These are phyloP conservation scores for Ricinus communis DNA, from an alignment of 345 rosid genomes.

Conservation along the genomic window DNA sequence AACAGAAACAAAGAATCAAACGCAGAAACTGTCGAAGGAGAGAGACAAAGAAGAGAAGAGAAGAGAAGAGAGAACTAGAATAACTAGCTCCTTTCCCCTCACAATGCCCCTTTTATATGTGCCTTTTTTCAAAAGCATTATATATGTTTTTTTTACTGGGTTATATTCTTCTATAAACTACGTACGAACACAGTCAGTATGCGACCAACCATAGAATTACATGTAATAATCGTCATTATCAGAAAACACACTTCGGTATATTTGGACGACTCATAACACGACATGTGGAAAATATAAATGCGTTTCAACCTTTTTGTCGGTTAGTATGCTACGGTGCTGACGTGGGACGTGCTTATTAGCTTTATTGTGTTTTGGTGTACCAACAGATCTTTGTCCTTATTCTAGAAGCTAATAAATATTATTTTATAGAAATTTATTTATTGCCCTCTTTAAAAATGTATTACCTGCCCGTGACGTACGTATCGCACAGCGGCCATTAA, in stretches of 20 bases:
- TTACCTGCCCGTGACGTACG: conserved; percentile 27
- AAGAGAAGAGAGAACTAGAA: background rate
- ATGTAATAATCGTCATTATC: background rate
- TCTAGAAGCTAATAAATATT: conserved; percentile 3
- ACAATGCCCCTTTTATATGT: background rate
- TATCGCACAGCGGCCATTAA: conserved; percentile 12
- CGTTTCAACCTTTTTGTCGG: background rate
- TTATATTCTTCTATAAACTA: too few species aligned
- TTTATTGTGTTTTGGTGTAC: conserved; percentile 11
- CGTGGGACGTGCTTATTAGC: conserved; percentile 5
- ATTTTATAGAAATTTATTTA: background rate
- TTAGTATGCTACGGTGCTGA: background rate
- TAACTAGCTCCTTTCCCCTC: background rate
- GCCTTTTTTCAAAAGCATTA: background rate
- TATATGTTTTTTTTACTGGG: too few species aligned
- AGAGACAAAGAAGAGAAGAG: background rate
- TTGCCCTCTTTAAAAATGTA: background rate
- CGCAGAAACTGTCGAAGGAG: background rate
- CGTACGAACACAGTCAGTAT: too few species aligned
- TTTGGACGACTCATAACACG: background rate
- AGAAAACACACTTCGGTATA: too few species aligned
- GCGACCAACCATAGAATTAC: background rate
- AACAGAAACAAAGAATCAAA: background rate
- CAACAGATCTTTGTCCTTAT: conserved; percentile 20
- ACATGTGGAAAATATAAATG: background rate